A percentile compares a stretch with the other conserved stretches of the same genome.
Evolutionary conservation across 2,329 filamentous ascomycete species (phyloP).

Genomic region (Epichloe glyceriae): DNA sequence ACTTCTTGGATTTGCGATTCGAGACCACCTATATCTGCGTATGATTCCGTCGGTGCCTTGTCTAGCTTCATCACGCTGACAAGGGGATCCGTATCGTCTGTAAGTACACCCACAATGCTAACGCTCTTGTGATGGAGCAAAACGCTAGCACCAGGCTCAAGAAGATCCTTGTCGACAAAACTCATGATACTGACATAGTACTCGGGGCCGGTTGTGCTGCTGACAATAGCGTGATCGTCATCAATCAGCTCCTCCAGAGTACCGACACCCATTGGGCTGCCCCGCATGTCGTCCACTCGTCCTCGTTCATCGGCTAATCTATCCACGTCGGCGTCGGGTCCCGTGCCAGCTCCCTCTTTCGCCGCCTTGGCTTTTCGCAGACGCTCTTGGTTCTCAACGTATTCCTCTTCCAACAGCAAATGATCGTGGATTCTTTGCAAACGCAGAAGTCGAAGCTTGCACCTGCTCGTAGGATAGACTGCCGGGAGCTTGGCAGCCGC

Average conservation of each 20-base stretch:
- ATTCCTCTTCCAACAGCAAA: constrained; percentile 91
- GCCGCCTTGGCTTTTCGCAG: constrained; percentile 82
- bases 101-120: constrained; percentile 92
- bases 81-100: constrained; percentile 87
- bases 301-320: constrained; percentile 88
- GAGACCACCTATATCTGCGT: constrained; percentile 94
- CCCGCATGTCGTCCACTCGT: constrained; percentile 95
- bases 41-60: constrained; percentile 95
- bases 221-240: constrained; percentile 97
- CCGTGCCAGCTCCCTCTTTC: constrained; percentile 53
- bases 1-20: constrained; percentile 96
- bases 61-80: constrained; percentile 99
- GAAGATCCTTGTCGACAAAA: constrained; percentile 95
- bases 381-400: constrained; percentile 96
- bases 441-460: constrained; percentile 89
- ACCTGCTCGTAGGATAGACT: constrained; percentile 89
- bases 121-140: constrained; percentile 95
- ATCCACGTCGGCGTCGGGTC: constrained; percentile 62
- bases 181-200: constrained; percentile 99
- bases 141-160: constrained; percentile 92
- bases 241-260: constrained; percentile 98
- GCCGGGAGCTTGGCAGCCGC: constrained; percentile 89
- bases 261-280: constrained; percentile 95
- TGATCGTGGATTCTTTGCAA: constrained; percentile 99
- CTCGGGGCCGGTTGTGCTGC: constrained; percentile 90